Evolutionary conservation across 306 rosid genomes (phyloP), one percentile per base, ranked within the genome.

Genomic region (Begonia fuchsioides): DNA sequence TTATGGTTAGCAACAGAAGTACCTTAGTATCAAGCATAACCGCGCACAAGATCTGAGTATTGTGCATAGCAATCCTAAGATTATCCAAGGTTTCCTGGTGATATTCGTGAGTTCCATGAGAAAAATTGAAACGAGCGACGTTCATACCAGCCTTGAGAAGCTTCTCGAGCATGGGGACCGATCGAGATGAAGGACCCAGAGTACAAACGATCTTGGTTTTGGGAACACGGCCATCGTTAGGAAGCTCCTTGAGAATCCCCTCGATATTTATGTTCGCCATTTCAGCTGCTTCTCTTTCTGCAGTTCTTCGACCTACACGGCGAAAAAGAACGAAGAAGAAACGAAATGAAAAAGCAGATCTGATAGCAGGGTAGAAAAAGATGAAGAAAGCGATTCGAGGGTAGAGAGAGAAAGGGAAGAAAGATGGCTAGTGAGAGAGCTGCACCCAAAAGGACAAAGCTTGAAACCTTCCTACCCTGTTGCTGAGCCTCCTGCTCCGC

Each of bases 11-110:
- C n/a, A n/a, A n/a, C n/a, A n/a, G 13, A 41, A 2, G 9, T 35
- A 82, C 93, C 87, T 83, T 83, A 14, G 94, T 83, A 32, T 83
- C 94, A n/a, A 83, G 94, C 94, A 84, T 84, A 75, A 84, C 68
- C 32, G 94, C 94, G 46, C 78, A 77, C 54, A 84, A 75, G 49
- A 80, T 77, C 55, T 68, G 75, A 6, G 94, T 84, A 62, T 66
- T 72, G 49, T 72, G 76, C 90, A 84, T 84, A 51, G 86, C 94
- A 19, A 62, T 40, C 53, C 75, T 80, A 57, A 84, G 94, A 54
- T 77, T 84, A 61, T 80, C 38, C 52, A 84, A 71, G 15, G 92
- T 84, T 70, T 80, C 92, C 72, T 84, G 94, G 41, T 84, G 94
- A 60, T 84, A 84, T 0, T 80, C 83, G 16, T 84, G 94, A 10